Evolutionary conservation across 2,329 filamentous ascomycete genomes (phyloP).

Genomic region (Thelonectria discophora): DNA sequence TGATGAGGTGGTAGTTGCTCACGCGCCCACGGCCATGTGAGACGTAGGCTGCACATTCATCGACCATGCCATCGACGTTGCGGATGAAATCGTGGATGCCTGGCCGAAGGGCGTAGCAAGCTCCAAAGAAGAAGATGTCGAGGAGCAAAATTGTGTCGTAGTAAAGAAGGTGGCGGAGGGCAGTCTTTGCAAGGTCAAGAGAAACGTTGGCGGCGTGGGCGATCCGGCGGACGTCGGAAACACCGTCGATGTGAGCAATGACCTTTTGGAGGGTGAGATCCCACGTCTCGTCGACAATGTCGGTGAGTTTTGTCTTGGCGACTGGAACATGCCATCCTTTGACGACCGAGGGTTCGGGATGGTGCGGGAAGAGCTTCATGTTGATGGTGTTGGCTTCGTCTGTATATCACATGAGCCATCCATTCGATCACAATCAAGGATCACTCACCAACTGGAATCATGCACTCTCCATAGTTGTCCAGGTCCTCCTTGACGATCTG

Average conservation of each 20-base stretch:
- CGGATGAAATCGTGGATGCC: conserved; percentile 82
- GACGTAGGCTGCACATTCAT: conserved; percentile 89
- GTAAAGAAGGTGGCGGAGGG: conserved; percentile 88
- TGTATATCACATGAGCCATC: conserved; percentile 44
- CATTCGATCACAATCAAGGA: neutral
- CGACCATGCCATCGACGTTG: conserved; percentile 77
- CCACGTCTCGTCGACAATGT: conserved; percentile 74
- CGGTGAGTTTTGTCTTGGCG: conserved; percentile 69
- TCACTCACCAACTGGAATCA: conserved; percentile 88
- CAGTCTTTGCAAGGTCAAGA: conserved; percentile 83
- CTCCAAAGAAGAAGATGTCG: conserved; percentile 94
- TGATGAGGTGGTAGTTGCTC: conserved; percentile 73
- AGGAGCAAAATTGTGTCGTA: conserved; percentile 91
- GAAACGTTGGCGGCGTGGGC: conserved; percentile 86
- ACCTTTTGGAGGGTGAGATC: conserved; percentile 82
- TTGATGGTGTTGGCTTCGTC: conserved; percentile 95
- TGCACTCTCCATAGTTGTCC: conserved; percentile 97
- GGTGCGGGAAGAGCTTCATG: conserved; percentile 91
- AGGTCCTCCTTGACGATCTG: conserved; percentile 85
- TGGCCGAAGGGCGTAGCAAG: conserved; percentile 84
- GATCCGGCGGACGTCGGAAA: conserved; percentile 88
- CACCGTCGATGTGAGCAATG: conserved; percentile 86
- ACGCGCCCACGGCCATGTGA: conserved; percentile 59
- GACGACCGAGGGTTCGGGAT: conserved; percentile 78
- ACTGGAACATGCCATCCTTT: conserved; percentile 93